phyloP scores from a whole-genome alignment of 768 basidiomycete species.

The Crucibulum laeve region DNA sequence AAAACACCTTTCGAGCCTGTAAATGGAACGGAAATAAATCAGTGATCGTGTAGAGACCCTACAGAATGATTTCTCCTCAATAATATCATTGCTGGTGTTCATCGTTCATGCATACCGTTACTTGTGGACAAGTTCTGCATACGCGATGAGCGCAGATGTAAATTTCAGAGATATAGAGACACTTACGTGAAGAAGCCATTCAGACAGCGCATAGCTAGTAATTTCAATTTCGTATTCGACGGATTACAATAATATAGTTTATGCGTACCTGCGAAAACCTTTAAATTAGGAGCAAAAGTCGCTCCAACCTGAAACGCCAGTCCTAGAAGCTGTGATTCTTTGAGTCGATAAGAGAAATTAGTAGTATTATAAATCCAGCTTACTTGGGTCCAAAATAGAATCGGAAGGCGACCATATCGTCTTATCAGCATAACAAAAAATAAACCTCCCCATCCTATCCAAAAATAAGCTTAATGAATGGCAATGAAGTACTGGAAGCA shows the following conservation, averaged over 20 bases:
- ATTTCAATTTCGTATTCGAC: not conserved
- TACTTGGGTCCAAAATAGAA: slow-evolving; percentile 56
- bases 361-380: slow-evolving; percentile 8
- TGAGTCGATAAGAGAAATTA: not conserved
- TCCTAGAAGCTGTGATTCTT: slow-evolving; percentile 38
- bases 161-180: not conserved
- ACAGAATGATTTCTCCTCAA: not conserved
- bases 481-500: not conserved
- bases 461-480: not conserved
- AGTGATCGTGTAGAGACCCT: slow-evolving; percentile 45
- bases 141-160: not conserved
- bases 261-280: slow-evolving; percentile 32
- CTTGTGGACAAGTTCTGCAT: slow-evolving; percentile 46
- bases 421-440: slow-evolving; percentile 47
- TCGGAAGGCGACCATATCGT: slow-evolving; percentile 53
- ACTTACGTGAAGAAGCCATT: slow-evolving; percentile 25
- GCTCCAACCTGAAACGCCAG: slow-evolving; percentile 48
- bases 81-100: not conserved
- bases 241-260: not conserved
- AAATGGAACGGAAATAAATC: slow-evolving; percentile 59
- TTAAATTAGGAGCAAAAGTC: slow-evolving; percentile 47
- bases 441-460: slow-evolving; percentile 39
- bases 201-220: slow-evolving; percentile 26
- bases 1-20: slow-evolving; percentile 44
- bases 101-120: slow-evolving; percentile 27